Evolutionary conservation across 2,329 filamentous ascomycete genomes (phyloP).

Genomic region (Neopestalotiopsis sp.): DNA sequence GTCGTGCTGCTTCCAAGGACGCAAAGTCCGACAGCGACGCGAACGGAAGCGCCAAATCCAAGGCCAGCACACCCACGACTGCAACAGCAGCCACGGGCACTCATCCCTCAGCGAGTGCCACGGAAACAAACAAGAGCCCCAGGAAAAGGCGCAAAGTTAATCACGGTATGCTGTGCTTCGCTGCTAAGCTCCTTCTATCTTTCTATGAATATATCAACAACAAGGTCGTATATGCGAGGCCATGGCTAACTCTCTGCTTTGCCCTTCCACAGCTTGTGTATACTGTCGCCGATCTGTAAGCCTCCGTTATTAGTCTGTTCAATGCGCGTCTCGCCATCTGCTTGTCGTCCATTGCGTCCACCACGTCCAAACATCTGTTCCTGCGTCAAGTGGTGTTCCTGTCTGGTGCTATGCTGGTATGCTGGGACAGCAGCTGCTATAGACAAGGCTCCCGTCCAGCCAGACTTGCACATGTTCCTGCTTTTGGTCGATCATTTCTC

Average conservation of each 20-base stretch:
- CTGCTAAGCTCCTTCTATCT: constrained; percentile 27
- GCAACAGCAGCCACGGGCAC: not conserved
- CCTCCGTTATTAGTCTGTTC: constrained; percentile 38
- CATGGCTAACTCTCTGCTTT: constrained; percentile 42
- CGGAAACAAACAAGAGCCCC: constrained; percentile 59
- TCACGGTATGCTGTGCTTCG: constrained; percentile 68
- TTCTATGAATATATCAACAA: constrained; percentile 20
- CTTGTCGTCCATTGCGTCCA: constrained; percentile 34
- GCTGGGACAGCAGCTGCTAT: constrained; percentile 20
- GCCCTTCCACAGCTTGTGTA: constrained; percentile 73
- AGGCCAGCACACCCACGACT: constrained; percentile 18
- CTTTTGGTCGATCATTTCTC: not conserved
- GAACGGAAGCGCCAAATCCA: constrained; percentile 11
- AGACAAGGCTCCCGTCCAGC: constrained; percentile 10
- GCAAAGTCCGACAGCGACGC: constrained; percentile 19
- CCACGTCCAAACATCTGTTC: constrained; percentile 32
- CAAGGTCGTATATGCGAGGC: constrained; percentile 28
- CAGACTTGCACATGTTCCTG: constrained; percentile 18
- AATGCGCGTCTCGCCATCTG: constrained; percentile 29
- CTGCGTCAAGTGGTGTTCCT: constrained; percentile 26
- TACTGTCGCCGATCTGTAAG: constrained; percentile 91
- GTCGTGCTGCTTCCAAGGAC: constrained; percentile 21
- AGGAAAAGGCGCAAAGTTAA: constrained; percentile 91
- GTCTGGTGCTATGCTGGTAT: constrained; percentile 21
- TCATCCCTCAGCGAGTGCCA: constrained; percentile 18